These are phyloP conservation scores for Candida endomychidarum DNA, from an alignment of 805 yeast species.

Conservation along the genomic window DNA sequence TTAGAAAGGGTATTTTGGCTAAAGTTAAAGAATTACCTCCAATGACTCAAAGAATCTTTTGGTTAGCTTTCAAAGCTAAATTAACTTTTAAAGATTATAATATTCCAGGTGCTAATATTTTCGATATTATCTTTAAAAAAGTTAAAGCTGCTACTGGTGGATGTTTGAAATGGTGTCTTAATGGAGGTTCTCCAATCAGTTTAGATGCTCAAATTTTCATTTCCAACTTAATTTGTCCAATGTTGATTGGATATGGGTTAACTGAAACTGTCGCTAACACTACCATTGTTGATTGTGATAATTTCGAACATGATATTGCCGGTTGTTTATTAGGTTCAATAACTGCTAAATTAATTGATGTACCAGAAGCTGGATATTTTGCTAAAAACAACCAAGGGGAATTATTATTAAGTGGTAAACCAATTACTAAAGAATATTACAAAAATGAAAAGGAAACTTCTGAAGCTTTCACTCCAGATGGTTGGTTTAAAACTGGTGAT, in stretches of 20 bases:
- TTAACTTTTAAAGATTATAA: slow-evolving; percentile 57
- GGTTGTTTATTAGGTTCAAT: slow-evolving; percentile 84
- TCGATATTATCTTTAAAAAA: slow-evolving; percentile 83
- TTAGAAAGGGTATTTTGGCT: slow-evolving; percentile 84
- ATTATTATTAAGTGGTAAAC: slow-evolving; percentile 72
- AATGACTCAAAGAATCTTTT: slow-evolving; percentile 74
- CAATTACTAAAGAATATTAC: slow-evolving; percentile 76
- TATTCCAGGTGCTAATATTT: slow-evolving; percentile 69
- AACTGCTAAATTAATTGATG: slow-evolving; percentile 88
- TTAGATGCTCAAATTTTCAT: slow-evolving; percentile 79
- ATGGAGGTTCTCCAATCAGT: slow-evolving; percentile 93
- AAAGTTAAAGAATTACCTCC: slow-evolving; percentile 69
- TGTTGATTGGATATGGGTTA: slow-evolving; percentile 93
- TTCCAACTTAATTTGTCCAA: slow-evolving; percentile 71
- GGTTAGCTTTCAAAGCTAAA: slow-evolving; percentile 84
- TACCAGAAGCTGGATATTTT: slow-evolving; percentile 83
- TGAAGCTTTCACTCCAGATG: slow-evolving; percentile 72
- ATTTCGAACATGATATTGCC: slow-evolving; percentile 70
- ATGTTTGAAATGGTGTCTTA: slow-evolving; percentile 63
- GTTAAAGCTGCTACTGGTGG: slow-evolving; percentile 97
- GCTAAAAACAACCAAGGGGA: slow-evolving; percentile 95
- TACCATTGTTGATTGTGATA: slow-evolving; percentile 60
- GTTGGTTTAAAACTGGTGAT: slow-evolving; percentile 97
- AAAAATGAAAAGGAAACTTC: slow-evolving; percentile 80
- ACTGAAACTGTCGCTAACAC: slow-evolving; percentile 96